These are phyloP conservation scores for Populus hybrid DNA, from an alignment of 441 rosid species.

Conservation along the genomic window DNA sequence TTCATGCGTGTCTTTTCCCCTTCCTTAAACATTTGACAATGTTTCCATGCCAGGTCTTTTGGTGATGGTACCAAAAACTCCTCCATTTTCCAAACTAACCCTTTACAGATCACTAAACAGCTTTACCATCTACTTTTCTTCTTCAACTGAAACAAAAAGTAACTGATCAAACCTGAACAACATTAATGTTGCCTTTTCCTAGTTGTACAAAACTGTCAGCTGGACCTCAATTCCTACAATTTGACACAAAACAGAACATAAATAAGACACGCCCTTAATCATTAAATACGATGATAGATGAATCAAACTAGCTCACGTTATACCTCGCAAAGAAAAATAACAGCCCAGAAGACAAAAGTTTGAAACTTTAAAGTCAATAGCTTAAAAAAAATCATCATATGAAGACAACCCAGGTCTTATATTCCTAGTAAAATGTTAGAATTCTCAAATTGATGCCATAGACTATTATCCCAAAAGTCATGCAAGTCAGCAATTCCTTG, in stretches of 20 bases:
- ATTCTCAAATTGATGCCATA: neutral
- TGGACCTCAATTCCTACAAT: neutral
- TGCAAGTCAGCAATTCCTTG: neutral
- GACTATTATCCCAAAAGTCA: neutral
- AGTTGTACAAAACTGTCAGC: neutral
- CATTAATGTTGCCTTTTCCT: neutral
- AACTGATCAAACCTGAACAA: neutral
- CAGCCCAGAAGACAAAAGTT: neutral
- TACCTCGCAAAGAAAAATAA: neutral
- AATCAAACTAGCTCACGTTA: neutral
- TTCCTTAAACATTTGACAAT: slow-evolving; percentile 66
- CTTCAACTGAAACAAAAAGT: neutral
- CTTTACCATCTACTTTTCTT: neutral
- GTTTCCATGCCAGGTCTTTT: slow-evolving; percentile 91
- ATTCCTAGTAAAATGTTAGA: neutral
- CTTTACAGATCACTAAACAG: neutral
- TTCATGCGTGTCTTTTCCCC: slow-evolving; percentile 64
- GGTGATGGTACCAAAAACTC: slow-evolving; percentile 19
- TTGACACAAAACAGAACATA: neutral
- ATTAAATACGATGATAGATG: neutral
- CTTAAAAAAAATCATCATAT: neutral
- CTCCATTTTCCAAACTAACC: neutral
- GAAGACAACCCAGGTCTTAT: neutral
- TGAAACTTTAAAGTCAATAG: neutral
- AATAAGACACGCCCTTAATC: neutral